These are phyloP conservation scores for Biscogniauxia sp. DNA, from an alignment of 2,329 filamentous ascomycete species.

Conservation along the genomic window DNA sequence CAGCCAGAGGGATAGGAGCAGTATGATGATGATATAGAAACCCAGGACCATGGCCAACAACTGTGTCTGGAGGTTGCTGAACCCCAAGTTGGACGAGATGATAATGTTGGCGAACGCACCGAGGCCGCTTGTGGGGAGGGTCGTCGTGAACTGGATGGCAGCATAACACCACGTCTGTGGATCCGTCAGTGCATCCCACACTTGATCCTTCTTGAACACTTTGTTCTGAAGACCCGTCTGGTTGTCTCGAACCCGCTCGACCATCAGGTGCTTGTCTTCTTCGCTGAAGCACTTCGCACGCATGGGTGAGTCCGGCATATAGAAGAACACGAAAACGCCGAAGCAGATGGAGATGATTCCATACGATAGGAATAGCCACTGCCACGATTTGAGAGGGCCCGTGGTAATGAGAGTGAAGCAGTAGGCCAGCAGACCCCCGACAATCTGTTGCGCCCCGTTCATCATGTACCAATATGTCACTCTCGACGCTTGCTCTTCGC, in stretches of 20 bases:
- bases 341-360: slow-evolving; percentile 62
- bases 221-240: slow-evolving; percentile 61
- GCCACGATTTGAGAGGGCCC: slow-evolving; percentile 61
- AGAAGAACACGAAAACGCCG: slow-evolving; percentile 61
- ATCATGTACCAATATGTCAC: slow-evolving; percentile 78
- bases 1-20: slow-evolving; percentile 64
- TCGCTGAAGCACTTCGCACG: slow-evolving; percentile 67
- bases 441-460: slow-evolving; percentile 72
- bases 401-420: slow-evolving; percentile 54
- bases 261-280: slow-evolving; percentile 62
- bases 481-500: slow-evolving; percentile 63
- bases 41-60: slow-evolving; percentile 74
- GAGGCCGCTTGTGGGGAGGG: slow-evolving; percentile 69
- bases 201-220: slow-evolving; percentile 45
- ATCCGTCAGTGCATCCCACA: slow-evolving; percentile 55
- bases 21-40: slow-evolving; percentile 68
- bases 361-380: slow-evolving; percentile 66
- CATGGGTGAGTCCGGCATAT: slow-evolving; percentile 70
- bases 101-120: slow-evolving; percentile 74
- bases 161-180: slow-evolving; percentile 66
- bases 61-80: slow-evolving; percentile 65
- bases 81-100: slow-evolving; percentile 63
- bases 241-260: slow-evolving; percentile 59
- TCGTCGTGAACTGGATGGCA: slow-evolving; percentile 67
- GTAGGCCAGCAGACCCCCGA: slow-evolving; percentile 68